Evolutionary conservation across 306 rosid genomes (phyloP), one percentile per base, ranked within the genome.

Genomic region (Gastrolobium bilobum): DNA sequence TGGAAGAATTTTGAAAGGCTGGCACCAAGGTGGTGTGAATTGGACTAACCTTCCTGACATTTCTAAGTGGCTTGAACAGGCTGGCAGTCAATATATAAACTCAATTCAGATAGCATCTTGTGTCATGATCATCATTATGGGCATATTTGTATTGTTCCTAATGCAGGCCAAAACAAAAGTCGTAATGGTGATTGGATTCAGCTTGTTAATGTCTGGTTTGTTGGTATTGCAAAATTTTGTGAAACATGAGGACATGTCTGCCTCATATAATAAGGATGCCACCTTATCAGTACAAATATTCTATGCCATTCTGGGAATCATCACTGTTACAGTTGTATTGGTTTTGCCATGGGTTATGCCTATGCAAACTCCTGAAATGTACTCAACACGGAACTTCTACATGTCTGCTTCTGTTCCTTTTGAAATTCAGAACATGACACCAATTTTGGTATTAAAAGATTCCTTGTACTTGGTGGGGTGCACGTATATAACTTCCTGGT

Each of bases 11-110:
- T 92, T 94, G 87, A 91, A 91, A 86, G 97, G 93, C 68, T 94
- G 98, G 98, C 97, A 92, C 85, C 97, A 89, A 89, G 98, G 98
- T 71, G 98, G 98, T 20, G 94, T 94, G 77, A 94, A 94, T 85
- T 92, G 97, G 97, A 94, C 88, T 3, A 46, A 88, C 86, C 93
- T 94, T 89, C 91, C 97, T 26, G 94, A 94, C 86, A 87, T 91
- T 72, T 91, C 97, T 20, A 92, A 91, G 89, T 94, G 97, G 98
- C 93, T 94, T 75, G 93, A 88, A 89, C 88, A 88, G 77, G 84
- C 86, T 62, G 97, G 93, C 73, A 77, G 67, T 76, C 85, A 79
- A 73, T 79, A 84, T 83, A 34, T 89, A 81, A 91, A 83, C 84
- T 79, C 76, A 73, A 65, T 87, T 76, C 96, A 82, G 83, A 83